A percentile compares a stretch with the other conserved stretches of the same genome.
Evolutionary conservation across 2,329 filamentous ascomycete genomes (phyloP).

Genomic region (Penicillium sp.): DNA sequence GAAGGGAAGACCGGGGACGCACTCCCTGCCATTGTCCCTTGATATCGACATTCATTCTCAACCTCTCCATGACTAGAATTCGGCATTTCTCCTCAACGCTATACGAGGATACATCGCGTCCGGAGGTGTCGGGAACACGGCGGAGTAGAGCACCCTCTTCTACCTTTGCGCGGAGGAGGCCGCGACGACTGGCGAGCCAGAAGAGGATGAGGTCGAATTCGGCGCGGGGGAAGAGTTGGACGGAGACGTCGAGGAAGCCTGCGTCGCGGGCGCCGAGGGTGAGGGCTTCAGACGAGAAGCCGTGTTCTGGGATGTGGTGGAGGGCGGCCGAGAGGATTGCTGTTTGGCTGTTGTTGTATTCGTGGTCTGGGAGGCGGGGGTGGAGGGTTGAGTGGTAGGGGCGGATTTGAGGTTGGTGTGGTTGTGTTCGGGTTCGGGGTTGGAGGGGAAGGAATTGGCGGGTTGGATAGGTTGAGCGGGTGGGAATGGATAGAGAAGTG

Average conservation of each 20-base stretch:
- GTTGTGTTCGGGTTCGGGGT: background rate
- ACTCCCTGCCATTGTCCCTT: conserved; percentile 84
- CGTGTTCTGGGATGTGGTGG: conserved; percentile 69
- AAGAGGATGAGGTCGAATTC: conserved; percentile 70
- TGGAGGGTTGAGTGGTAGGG: conserved; percentile 73
- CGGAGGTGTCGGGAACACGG: conserved; percentile 7
- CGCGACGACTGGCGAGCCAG: conserved; percentile 41
- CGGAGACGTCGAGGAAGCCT: conserved; percentile 80
- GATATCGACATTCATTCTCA: conserved; percentile 69
- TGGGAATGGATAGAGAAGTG: background rate
- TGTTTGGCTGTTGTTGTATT: conserved; percentile 64
- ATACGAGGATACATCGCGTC: conserved; percentile 25
- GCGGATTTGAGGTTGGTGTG: conserved; percentile 21
- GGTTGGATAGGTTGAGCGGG: background rate
- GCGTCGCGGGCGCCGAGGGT: conserved; percentile 74
- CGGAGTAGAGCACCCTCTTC: conserved; percentile 29
- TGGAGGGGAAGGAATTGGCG: conserved; percentile 1
- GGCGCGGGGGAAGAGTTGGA: conserved; percentile 73
- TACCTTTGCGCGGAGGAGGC: conserved; percentile 34
- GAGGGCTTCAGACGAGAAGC: conserved; percentile 73
- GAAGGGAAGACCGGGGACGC: no score
- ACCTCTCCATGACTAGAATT: conserved; percentile 66
- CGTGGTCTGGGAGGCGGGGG: conserved; percentile 47
- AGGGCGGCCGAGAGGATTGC: conserved; percentile 79
- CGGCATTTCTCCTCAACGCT: conserved; percentile 63